phyloP scores from a whole-genome alignment of 306 rosid species.

The Luffa aegyptiaca region DNA sequence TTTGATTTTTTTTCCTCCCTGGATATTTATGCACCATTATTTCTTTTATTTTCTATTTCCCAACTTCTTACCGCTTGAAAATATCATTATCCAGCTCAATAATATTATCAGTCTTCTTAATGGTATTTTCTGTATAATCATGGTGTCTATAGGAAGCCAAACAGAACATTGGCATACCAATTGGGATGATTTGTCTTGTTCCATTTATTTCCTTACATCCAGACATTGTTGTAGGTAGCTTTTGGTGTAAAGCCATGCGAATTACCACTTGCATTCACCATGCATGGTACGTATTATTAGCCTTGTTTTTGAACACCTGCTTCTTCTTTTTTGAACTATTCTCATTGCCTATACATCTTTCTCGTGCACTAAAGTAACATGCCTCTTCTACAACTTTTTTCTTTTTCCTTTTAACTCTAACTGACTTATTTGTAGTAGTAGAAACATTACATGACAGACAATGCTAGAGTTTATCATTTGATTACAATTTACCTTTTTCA shows the following conservation, averaged over 20 bases:
- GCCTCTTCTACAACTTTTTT: not conserved
- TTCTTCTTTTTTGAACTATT: not conserved
- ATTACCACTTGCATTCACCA: not conserved
- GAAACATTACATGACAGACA: not conserved
- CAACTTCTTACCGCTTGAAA: not conserved
- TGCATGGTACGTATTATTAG: not conserved
- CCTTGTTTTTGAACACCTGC: not conserved
- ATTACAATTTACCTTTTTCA: not conserved
- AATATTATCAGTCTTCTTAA: not conserved
- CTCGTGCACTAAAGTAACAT: not conserved
- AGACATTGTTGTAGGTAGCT: not conserved
- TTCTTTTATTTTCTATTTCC: not conserved
- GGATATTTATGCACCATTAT: not conserved
- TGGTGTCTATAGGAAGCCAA: conserved; percentile 1
- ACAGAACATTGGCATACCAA: not conserved
- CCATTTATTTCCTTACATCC: not conserved
- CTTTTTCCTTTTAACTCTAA: not conserved
- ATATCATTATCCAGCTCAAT: not conserved
- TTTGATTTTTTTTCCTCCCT: not conserved
- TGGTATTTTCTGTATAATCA: conserved; percentile 5
- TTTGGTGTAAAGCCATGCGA: not conserved
- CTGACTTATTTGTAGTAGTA: not conserved
- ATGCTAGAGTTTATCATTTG: not conserved
- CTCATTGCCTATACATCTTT: not conserved
- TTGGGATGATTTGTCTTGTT: not conserved